These are phyloP conservation scores for Irpex sp. DNA, from an alignment of 1,284 basidiomycete species.

Conservation along the genomic window DNA sequence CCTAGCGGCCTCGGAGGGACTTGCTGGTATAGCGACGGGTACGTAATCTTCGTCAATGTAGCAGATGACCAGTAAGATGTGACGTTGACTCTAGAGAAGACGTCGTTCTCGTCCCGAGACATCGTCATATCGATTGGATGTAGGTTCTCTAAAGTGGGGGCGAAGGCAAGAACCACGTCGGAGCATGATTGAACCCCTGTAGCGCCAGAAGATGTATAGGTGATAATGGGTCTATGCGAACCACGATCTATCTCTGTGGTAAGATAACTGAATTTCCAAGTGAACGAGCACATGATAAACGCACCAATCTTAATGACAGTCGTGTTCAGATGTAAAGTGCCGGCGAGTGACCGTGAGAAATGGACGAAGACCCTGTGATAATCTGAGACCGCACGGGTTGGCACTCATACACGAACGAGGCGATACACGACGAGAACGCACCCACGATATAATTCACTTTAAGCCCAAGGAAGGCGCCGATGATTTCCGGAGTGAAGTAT, in stretches of 20 bases:
- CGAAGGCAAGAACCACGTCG: slow-evolving; percentile 4
- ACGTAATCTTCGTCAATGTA: neutral
- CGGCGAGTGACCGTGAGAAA: neutral
- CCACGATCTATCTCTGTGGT: slow-evolving; percentile 2
- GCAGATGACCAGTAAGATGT: slow-evolving; percentile 7
- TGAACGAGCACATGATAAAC: neutral
- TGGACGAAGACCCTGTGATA: slow-evolving; percentile 9
- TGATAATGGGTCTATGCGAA: neutral
- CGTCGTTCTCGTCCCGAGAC: neutral
- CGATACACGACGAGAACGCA: neutral
- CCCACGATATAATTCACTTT: neutral
- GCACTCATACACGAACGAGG: too few relatives aligned
- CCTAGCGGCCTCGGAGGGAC: neutral
- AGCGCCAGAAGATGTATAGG: neutral
- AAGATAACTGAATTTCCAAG: neutral
- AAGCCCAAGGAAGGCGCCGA: neutral
- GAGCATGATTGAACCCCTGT: slow-evolving; percentile 1
- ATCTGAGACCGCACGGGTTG: neutral
- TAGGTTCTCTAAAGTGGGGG: neutral
- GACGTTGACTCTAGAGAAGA: slow-evolving; percentile 1
- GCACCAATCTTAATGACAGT: neutral
- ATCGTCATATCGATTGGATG: neutral
- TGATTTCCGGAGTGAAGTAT: slow-evolving; percentile 9
- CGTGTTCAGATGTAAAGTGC: slow-evolving; percentile 6
- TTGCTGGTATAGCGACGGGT: neutral